Conservation (phyloP, 495 filamentous ascomycete genomes). For the Penicillium paradoxum region DNA sequence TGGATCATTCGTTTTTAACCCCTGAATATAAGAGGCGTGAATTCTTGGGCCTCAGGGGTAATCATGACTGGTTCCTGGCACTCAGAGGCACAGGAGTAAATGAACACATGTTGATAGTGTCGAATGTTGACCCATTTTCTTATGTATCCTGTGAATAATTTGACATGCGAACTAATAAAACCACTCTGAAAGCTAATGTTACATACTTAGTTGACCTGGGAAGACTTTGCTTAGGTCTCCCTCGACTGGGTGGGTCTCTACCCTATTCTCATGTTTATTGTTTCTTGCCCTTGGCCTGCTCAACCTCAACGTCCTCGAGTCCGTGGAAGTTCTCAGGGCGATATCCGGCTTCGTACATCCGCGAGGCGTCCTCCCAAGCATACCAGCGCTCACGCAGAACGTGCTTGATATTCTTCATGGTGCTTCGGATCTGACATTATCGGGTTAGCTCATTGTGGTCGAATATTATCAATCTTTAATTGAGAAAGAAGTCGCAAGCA, state of each 20-base stretch:
- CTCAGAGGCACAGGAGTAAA: not conserved
- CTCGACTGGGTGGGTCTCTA: not conserved
- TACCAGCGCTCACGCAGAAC: constrained; percentile 84
- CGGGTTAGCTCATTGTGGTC: constrained; percentile 13
- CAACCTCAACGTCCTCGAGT: constrained; percentile 7
- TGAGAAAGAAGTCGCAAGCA: not conserved
- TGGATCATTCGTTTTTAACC: not conserved
- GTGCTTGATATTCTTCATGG: constrained; percentile 76
- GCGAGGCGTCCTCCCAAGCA: constrained; percentile 78
- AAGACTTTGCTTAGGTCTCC: not conserved
- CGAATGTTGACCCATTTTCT: not conserved
- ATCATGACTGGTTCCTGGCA: not conserved
- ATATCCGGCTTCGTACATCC: constrained; percentile 57
- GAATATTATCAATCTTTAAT: not conserved
- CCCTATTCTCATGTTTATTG: not conserved
- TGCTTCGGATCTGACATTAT: constrained; percentile 55
- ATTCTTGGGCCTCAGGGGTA: not conserved
- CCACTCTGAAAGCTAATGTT: constrained; percentile 4
- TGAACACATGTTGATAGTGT: not conserved
- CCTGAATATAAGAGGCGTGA: not conserved
- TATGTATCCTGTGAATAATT: constrained; percentile 2
- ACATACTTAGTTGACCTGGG: not conserved
- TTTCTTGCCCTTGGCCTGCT: constrained; percentile 4
- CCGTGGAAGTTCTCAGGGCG: constrained; percentile 27
- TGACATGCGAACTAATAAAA: constrained; percentile 5